phyloP scores from a whole-genome alignment of 352 stramenopile genomes.

The Globisporangium okanoganense region DNA sequence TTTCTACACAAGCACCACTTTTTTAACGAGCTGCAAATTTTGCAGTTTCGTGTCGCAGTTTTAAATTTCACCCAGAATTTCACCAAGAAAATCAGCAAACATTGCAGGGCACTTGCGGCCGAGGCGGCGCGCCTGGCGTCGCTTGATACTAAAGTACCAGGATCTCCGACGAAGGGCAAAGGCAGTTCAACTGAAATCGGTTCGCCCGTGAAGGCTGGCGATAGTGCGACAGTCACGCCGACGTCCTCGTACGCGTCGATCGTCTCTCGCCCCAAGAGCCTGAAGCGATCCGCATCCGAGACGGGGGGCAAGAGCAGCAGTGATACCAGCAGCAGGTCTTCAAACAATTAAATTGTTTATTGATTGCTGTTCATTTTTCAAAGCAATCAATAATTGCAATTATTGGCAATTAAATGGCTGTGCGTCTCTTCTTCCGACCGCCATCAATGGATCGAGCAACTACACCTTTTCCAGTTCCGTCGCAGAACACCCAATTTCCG shows the following conservation, averaged over 20 bases:
- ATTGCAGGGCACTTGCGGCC: slow-evolving; percentile 15
- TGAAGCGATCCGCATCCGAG: slow-evolving; percentile 26
- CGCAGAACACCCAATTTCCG: too few relatives aligned
- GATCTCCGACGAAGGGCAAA: slow-evolving; percentile 8
- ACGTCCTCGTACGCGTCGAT: slow-evolving; percentile 65
- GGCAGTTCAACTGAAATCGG: slow-evolving; percentile 6
- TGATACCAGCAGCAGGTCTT: not conserved
- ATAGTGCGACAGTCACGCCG: slow-evolving; percentile 1
- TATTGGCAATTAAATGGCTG: too few relatives aligned
- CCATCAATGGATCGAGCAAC: too few relatives aligned
- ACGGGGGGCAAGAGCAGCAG: slow-evolving; percentile 13
- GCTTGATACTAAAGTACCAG: slow-evolving; percentile 10
- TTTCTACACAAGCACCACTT: not conserved
- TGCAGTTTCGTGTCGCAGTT: too few relatives aligned
- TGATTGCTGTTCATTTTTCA: too few relatives aligned
- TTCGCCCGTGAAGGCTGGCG: slow-evolving; percentile 5
- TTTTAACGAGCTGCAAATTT: too few relatives aligned
- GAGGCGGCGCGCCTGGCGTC: slow-evolving; percentile 17
- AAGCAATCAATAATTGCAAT: too few relatives aligned
- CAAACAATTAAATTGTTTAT: too few relatives aligned
- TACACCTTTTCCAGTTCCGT: too few relatives aligned
- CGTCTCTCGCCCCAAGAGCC: slow-evolving; percentile 27
- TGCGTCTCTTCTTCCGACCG: too few relatives aligned
- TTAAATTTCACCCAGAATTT: too few relatives aligned
- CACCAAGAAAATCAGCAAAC: too few relatives aligned